These are phyloP conservation scores for Salix brachista DNA, from an alignment of 345 rosid species.

Conservation along the genomic window DNA sequence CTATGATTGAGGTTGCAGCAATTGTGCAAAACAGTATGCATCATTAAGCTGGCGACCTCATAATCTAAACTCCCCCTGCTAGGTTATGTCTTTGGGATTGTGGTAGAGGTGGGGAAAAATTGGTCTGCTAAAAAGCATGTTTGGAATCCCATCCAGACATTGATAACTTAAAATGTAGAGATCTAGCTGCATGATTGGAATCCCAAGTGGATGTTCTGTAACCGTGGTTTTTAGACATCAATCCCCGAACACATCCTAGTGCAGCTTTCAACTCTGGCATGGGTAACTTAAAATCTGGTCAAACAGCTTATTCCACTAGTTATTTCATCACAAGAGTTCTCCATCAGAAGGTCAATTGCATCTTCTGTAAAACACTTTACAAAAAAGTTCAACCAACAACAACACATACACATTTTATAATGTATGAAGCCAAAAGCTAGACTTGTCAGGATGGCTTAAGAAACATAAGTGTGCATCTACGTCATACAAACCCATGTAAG, in stretches of 20 bases:
- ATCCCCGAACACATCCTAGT: background rate
- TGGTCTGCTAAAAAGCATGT: background rate
- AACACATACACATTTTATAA: background rate
- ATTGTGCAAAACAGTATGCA: background rate
- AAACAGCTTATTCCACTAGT: background rate
- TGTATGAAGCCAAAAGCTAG: background rate
- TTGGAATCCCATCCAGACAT: background rate
- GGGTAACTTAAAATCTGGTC: background rate
- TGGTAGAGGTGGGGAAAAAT: background rate
- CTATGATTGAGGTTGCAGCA: background rate
- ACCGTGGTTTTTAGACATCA: background rate
- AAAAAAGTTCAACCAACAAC: background rate
- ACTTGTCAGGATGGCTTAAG: background rate
- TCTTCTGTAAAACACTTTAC: background rate
- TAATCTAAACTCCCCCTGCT: background rate
- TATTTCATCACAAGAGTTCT: background rate
- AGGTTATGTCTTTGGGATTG: background rate
- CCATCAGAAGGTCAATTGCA: background rate
- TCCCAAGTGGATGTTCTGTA: background rate
- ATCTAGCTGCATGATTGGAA: background rate
- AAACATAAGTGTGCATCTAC: background rate
- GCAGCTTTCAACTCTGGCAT: background rate
- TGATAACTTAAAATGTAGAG: background rate
- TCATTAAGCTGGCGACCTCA: background rate
- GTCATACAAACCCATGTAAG: constrained; percentile 3